A percentile compares a stretch with the other conserved stretches of the same genome.
Conservation (phyloP, 768 basidiomycete genomes). For the Phylloporus arenicola region DNA sequence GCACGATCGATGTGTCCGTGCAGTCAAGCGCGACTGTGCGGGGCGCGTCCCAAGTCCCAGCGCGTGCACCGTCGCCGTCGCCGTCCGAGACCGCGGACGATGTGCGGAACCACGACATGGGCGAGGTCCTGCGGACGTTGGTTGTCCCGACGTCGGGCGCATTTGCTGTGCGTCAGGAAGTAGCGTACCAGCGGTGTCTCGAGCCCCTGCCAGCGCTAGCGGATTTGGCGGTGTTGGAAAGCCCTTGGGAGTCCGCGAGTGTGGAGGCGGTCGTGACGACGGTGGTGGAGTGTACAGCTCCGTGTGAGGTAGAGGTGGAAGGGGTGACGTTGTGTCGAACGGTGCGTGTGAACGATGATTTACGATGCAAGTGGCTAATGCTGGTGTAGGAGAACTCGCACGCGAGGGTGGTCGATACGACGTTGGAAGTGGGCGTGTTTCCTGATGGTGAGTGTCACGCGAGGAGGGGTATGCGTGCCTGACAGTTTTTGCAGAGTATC, state of each 20-base stretch:
- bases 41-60: background rate
- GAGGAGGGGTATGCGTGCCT: background rate
- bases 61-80: background rate
- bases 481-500: slow-evolving; percentile 42
- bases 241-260: slow-evolving; percentile 43
- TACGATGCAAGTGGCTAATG: background rate
- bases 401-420: slow-evolving; percentile 49
- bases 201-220: slow-evolving; percentile 42
- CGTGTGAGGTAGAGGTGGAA: slow-evolving; percentile 52
- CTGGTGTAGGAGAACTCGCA: slow-evolving; percentile 36
- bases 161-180: slow-evolving; percentile 48
- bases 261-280: slow-evolving; percentile 53
- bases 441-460: slow-evolving; percentile 39
- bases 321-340: slow-evolving; percentile 40
- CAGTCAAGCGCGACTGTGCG: slow-evolving; percentile 43
- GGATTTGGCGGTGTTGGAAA: slow-evolving; percentile 51
- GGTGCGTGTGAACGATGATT: slow-evolving; percentile 32
- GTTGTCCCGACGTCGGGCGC: slow-evolving; percentile 62
- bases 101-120: slow-evolving; percentile 23
- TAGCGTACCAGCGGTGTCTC: slow-evolving; percentile 47
- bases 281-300: slow-evolving; percentile 48
- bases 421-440: slow-evolving; percentile 42
- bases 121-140: slow-evolving; percentile 63
- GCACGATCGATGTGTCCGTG: slow-evolving; percentile 77
- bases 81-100: background rate